phyloP scores from a whole-genome alignment of 768 basidiomycete genomes.

The Collybia nuda region DNA sequence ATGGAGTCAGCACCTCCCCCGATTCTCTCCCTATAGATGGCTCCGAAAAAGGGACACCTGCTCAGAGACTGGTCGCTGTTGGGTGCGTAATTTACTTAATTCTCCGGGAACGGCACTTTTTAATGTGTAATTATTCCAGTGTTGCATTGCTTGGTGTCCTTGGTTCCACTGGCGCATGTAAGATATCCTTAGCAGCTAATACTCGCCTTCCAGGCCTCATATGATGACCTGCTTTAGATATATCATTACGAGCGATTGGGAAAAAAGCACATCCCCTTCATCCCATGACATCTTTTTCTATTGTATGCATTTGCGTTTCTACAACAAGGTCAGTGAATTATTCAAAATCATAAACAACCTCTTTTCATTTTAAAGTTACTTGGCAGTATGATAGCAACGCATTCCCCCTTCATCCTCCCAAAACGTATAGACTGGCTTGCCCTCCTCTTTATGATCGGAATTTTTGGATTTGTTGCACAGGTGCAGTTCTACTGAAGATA shows the following conservation, averaged over 20 bases:
- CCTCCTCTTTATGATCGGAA: conserved; percentile 48
- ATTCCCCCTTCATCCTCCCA: conserved; percentile 45
- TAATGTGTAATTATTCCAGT: too few species aligned
- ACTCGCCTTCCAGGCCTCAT: too few species aligned
- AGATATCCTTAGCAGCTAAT: conserved; percentile 16
- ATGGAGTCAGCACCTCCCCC: conserved; percentile 2
- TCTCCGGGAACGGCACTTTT: too few species aligned
- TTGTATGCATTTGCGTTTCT: conserved; percentile 10
- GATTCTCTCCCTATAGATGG: conserved; percentile 17
- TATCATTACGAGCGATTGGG: conserved; percentile 62
- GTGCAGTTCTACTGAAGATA: conserved; percentile 41
- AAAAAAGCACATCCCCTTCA: conserved; percentile 77
- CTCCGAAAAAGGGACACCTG: conserved; percentile 24
- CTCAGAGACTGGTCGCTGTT: conserved; percentile 57
- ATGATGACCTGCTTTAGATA: conserved; percentile 24
- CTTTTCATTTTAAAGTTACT: not conserved
- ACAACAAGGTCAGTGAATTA: not conserved
- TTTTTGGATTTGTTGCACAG: conserved; percentile 55
- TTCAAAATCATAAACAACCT: too few species aligned
- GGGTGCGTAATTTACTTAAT: conserved; percentile 34
- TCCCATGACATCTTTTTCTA: conserved; percentile 64
- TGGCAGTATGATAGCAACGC: conserved; percentile 41
- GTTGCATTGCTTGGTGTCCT: conserved; percentile 62
- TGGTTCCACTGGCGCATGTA: conserved; percentile 66
- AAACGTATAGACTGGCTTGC: conserved; percentile 41